Evolutionary conservation across 1,284 basidiomycete species (phyloP), one percentile per base, ranked within the genome.

Genomic region (Retiboletus flavoniger): DNA sequence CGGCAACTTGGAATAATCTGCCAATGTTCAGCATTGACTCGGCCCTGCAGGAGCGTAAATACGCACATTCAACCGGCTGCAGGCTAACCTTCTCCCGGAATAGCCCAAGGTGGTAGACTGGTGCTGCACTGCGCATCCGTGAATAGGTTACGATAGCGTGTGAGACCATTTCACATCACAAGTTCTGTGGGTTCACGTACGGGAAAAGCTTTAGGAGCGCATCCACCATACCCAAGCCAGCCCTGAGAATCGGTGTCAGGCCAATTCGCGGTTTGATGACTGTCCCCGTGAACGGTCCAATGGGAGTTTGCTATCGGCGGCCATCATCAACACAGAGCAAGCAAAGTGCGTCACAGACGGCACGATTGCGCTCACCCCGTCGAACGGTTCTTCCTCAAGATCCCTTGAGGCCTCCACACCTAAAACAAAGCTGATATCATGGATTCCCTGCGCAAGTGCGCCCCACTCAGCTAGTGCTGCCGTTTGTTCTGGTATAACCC

Each of bases 151-250:
- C 17, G 8, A 46, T 28, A 31, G 13, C 19, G 17, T 21, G 46
- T 47, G 54, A 62, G 46, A 21, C 26, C 6, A n/a, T 16, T 11
- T 39, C 54, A 38, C 32, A 38, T 11, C 31, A 17, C 26, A 7
- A 13, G 4, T 16, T 19, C 13, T 19, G 35, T 32, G 38, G 39
- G 17, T 47, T 29, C 31, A 77, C 83, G 48, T 79, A 89, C 72
- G 93, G 93, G 69, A 94, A 92, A 40, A 94, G 76, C 50, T 82
- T 81, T 57, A 95, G 76, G 67, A 95, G 69, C 57, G 91, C 85
- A 62, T 97, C 93, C 0, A 90, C 84, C 91, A 98, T 95, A n/a
- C 93, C 93, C 54, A 95, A 76, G 19, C 95, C 95, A 14, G 95
- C 95, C 47, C 95, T 86, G 53, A 98, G 76, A 65, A 98, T 93